Percentiles rank a stretch among this genome's conserved stretches.
phyloP scores from a whole-genome alignment of 2,329 filamentous ascomycete genomes.

The Microthyrium microscopicum region DNA sequence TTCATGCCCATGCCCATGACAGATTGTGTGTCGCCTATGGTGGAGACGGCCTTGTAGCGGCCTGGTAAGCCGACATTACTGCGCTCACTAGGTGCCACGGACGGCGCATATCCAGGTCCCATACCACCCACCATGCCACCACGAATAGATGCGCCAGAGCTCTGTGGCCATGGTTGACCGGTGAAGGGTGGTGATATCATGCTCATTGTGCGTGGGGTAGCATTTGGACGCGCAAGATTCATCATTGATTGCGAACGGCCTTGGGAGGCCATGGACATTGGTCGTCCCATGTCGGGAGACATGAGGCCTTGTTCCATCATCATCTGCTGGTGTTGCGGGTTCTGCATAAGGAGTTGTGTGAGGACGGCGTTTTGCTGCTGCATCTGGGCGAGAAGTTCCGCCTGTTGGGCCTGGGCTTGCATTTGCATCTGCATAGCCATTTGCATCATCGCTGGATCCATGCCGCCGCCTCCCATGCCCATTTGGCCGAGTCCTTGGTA shows the following conservation, averaged over 20 bases:
- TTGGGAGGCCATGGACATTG: conserved; percentile 3
- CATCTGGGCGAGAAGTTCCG: neutral
- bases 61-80: conserved; percentile 85
- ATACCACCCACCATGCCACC: neutral
- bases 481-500: conserved; percentile 3
- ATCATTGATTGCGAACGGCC: conserved; percentile 1
- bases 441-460: conserved; percentile 2
- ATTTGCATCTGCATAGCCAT: conserved; percentile 1
- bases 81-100: conserved; percentile 87
- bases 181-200: conserved; percentile 2
- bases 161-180: neutral
- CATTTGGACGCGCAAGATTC: no score
- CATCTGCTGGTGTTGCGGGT: conserved; percentile 10
- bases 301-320: conserved; percentile 3
- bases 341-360: conserved; percentile 7
- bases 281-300: conserved; percentile 1
- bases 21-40: no score
- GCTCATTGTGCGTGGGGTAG: conserved; percentile 7
- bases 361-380: conserved; percentile 4
- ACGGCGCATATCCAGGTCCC: conserved; percentile 52
- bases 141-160: neutral
- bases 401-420: conserved; percentile 2
- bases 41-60: conserved; percentile 79
- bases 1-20: no score
- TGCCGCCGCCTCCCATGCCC: conserved; percentile 1